Conservation (phyloP, 208 protist genomes). For the Herpetomonas samuelpessoai region DNA sequence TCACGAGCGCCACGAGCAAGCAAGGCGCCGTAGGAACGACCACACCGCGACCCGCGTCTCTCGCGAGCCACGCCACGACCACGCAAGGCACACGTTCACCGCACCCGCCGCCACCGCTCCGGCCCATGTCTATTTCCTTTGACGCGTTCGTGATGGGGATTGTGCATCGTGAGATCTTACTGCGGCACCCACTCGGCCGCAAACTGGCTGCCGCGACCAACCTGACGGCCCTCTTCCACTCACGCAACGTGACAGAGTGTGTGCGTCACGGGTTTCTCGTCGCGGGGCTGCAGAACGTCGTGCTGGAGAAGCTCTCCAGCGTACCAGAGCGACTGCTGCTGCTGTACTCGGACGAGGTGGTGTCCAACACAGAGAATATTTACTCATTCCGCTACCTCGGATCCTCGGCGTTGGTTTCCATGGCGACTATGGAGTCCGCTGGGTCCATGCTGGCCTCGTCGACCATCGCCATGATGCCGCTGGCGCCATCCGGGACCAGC, state of each 20-base stretch:
- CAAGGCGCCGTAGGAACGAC: neutral
- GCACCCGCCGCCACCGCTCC: neutral
- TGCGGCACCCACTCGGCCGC: slow-evolving; percentile 77
- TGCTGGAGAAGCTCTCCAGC: slow-evolving; percentile 62
- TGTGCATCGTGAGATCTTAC: slow-evolving; percentile 73
- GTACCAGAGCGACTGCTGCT: slow-evolving; percentile 55
- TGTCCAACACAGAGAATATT: slow-evolving; percentile 68
- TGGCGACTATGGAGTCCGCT: slow-evolving; percentile 37
- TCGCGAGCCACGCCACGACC: no score
- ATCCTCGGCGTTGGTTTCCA: slow-evolving; percentile 36
- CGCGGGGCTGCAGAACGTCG: slow-evolving; percentile 48
- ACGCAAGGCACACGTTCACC: no score
- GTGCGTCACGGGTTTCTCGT: slow-evolving; percentile 83
- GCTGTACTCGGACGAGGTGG: slow-evolving; percentile 65
- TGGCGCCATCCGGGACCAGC: neutral
- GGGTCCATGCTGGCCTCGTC: slow-evolving; percentile 29
- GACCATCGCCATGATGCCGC: neutral
- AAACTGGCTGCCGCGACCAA: slow-evolving; percentile 79
- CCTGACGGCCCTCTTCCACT: slow-evolving; percentile 70
- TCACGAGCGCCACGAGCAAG: neutral
- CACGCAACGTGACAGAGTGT: slow-evolving; percentile 73
- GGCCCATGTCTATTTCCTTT: slow-evolving; percentile 54
- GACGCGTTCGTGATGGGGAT: slow-evolving; percentile 82
- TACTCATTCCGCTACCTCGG: slow-evolving; percentile 85
- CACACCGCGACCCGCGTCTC: no score